Conservation (phyloP, 371 early-diverging fungal genomes). For the Blakeslea trispora region DNA sequence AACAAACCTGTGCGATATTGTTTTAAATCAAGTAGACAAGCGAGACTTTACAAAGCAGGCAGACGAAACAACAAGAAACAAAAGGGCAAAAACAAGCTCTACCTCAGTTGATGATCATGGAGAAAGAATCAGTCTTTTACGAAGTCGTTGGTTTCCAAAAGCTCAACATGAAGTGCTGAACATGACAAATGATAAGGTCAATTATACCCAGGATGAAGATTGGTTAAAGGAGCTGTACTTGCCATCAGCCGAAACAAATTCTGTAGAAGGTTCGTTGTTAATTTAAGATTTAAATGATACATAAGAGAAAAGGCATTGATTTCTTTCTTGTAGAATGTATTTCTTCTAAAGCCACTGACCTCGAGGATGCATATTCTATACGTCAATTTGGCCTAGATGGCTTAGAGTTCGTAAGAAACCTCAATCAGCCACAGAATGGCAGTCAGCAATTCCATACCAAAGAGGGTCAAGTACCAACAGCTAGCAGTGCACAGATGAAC, state of each 20-base stretch:
- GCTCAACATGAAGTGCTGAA: neutral
- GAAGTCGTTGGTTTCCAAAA: constrained; percentile 1
- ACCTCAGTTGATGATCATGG: neutral
- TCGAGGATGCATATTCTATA: constrained; percentile 12
- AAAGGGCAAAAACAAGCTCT: too few species aligned
- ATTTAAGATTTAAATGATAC: neutral
- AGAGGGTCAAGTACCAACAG: neutral
- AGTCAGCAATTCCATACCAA: neutral
- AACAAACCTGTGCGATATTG: neutral
- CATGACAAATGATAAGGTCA: neutral
- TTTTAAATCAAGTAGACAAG: neutral
- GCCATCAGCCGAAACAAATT: constrained; percentile 5
- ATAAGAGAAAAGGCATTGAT: neutral
- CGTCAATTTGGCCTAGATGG: constrained; percentile 19
- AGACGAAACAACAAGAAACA: too few species aligned
- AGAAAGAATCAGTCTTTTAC: neutral
- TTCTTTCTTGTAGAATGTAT: neutral
- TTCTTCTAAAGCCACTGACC: too few species aligned
- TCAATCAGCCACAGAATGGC: neutral
- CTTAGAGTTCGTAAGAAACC: too few species aligned
- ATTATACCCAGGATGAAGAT: neutral
- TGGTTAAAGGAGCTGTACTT: constrained; percentile 20
- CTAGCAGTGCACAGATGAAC: neutral
- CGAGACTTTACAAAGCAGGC: too few species aligned
- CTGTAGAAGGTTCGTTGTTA: neutral